Base-by-base conservation (phyloP, 306 rosid genomes). In the Comarum palustre region DNA sequence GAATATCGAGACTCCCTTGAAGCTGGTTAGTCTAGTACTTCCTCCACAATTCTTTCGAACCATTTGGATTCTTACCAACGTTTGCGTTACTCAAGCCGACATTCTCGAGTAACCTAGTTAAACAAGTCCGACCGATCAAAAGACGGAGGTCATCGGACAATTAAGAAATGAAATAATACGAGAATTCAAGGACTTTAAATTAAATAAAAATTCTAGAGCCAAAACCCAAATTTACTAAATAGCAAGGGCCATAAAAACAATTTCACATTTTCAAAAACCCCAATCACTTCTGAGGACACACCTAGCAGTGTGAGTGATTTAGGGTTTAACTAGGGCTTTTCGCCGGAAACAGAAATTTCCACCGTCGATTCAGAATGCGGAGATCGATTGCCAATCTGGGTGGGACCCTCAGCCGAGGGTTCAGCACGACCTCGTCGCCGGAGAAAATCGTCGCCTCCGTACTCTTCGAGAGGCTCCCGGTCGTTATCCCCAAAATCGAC, bases 401-500 rank as follows among this genome's bases (percentile, higher is more conserved):
- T 77, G 66, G 82, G 74, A 85, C 89, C 68, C 78, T 86, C 25
- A 78, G 73, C 46, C 87, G 89, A 72, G 84, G 88, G 16, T 88
- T 94, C 70, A 79, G 82, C 78, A 66, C 97, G 4, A 82, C 69
- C 69, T 81, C 66, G 22, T 39, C 52, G 3, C 4, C 95, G 60
- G 93, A 89, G 54, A 88, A 88, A 67, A 73, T 94, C 25, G 84
- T 94, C 19, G 99, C 96, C 2, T 88, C 97, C 50, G 96, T 94
- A 41, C 91, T 94, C 69, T 89, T 94, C 77, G 99, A 94, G 88
- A 86, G 99, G 83, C 71, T 91, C 76, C 99, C 99, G 0, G 92
- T 91, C 36, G 92, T 91, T 59, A 86, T 94, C 77, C 96, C 97
- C 79, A 89, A 89, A 82, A 83, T 94, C 71, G 90, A 94, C 84